Evolutionary conservation across 352 stramenopile genomes (phyloP).

Genomic region (Saprolegnia parasitica): DNA sequence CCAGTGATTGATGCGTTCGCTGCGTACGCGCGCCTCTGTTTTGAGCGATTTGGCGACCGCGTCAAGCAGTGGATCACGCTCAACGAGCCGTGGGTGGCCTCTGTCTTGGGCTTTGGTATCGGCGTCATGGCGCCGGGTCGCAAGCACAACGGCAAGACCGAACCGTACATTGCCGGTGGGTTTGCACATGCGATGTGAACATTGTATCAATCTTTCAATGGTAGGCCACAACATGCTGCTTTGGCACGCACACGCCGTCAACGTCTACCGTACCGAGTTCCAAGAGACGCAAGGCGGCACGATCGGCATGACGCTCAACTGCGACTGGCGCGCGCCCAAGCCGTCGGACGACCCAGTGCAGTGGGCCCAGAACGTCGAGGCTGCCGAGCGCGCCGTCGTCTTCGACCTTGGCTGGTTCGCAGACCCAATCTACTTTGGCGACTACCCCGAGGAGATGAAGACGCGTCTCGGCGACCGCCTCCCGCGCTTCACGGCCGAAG

Average conservation of each 20-base stretch:
- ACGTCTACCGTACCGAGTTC: constrained; percentile 82
- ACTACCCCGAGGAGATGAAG: constrained; percentile 92
- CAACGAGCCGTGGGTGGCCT: constrained; percentile 89
- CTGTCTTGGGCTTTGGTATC: constrained; percentile 81
- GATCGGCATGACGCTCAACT: constrained; percentile 91
- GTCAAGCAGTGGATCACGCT: constrained; percentile 93
- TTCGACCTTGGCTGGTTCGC: constrained; percentile 90
- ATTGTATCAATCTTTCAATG: too few relatives aligned
- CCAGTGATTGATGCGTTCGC: constrained; percentile 63
- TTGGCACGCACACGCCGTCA: too few relatives aligned
- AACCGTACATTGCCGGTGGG: constrained; percentile 63
- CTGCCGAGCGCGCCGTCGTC: constrained; percentile 78
- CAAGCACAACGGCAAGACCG: constrained; percentile 38
- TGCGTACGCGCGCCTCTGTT: constrained; percentile 85
- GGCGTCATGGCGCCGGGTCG: constrained; percentile 77
- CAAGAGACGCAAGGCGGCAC: constrained; percentile 49
- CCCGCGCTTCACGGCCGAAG: constrained; percentile 82
- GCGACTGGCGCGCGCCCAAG: constrained; percentile 83
- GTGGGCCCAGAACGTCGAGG: constrained; percentile 54
- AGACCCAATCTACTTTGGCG: constrained; percentile 88
- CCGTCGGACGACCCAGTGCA: constrained; percentile 42
- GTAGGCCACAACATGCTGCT: too few relatives aligned
- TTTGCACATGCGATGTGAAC: too few relatives aligned
- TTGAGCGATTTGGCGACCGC: constrained; percentile 85
- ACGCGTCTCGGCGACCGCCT: constrained; percentile 74